Percentiles rank a stretch among this genome's conserved stretches.
Conservation (phyloP, 352 stramenopile species). For the Phytophthora pini region DNA sequence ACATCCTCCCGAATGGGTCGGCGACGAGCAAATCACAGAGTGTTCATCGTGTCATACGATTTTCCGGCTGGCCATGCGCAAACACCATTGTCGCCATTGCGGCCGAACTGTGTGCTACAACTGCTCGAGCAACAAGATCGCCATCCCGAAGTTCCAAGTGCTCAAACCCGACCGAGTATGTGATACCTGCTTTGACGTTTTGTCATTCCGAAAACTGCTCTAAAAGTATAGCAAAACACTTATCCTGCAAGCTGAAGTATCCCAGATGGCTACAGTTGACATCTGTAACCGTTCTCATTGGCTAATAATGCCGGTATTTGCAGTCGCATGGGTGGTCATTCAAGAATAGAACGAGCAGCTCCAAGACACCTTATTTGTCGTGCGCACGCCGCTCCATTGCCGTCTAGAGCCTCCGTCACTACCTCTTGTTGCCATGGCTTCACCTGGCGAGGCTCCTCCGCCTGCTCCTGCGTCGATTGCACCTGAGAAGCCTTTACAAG, state of each 20-base stretch:
- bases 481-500: conserved; percentile 22
- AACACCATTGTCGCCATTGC: conserved; percentile 86
- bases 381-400: conserved; percentile 1
- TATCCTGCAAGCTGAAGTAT: not conserved
- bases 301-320: conserved; percentile 18
- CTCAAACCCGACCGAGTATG: conserved; percentile 79
- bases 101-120: conserved; percentile 88
- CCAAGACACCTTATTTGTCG: not conserved
- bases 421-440: conserved; percentile 19
- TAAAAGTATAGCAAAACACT: conserved; percentile 31
- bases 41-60: conserved; percentile 77
- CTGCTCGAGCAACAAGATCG: conserved; percentile 86
- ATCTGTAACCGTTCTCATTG: conserved; percentile 22
- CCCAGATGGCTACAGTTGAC: conserved; percentile 29
- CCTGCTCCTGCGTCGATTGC: conserved; percentile 15
- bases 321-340: conserved; percentile 19
- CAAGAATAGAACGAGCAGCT: conserved; percentile 27
- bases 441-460: conserved; percentile 7
- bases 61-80: conserved; percentile 86
- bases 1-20: conserved; percentile 60
- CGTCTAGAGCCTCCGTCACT: not conserved
- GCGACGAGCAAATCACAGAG: conserved; percentile 74
- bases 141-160: conserved; percentile 86
- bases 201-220: conserved; percentile 83
- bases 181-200: conserved; percentile 84